Evolutionary conservation across 257 asterid genomes (phyloP).

Genomic region (Solanum ossicruentum): DNA sequence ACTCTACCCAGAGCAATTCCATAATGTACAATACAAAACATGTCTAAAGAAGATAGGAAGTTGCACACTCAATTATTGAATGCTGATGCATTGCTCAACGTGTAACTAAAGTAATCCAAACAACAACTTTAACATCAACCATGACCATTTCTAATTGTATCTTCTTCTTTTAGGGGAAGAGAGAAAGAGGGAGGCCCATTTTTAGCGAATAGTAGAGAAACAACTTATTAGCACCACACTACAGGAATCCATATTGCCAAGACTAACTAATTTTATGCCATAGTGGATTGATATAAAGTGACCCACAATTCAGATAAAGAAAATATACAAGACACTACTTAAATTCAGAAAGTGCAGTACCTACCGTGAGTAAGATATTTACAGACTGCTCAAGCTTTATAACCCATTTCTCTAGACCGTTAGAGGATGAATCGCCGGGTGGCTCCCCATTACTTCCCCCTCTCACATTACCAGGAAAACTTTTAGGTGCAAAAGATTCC

Average conservation of each 20-base stretch:
- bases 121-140: not conserved
- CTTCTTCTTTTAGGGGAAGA: not conserved
- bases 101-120: not conserved
- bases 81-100: not conserved
- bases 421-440: constrained; percentile 29
- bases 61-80: not conserved
- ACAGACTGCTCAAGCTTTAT: constrained; percentile 82
- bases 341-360: not conserved
- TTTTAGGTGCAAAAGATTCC: constrained; percentile 44
- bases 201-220: not conserved
- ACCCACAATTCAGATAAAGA: not conserved
- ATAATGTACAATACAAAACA: not conserved
- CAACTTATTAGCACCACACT: not conserved
- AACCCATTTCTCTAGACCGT: constrained; percentile 48
- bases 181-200: not conserved
- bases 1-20: not conserved
- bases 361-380: constrained; percentile 75
- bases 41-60: not conserved
- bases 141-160: not conserved
- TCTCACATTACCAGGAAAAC: constrained; percentile 42
- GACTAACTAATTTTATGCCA: not conserved
- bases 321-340: not conserved
- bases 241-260: not conserved
- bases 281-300: not conserved
- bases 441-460: constrained; percentile 28